A percentile compares a stretch with the other conserved stretches of the same genome.
Conservation (phyloP, 2,329 filamentous ascomycete species). For the Cercospora zeina region DNA sequence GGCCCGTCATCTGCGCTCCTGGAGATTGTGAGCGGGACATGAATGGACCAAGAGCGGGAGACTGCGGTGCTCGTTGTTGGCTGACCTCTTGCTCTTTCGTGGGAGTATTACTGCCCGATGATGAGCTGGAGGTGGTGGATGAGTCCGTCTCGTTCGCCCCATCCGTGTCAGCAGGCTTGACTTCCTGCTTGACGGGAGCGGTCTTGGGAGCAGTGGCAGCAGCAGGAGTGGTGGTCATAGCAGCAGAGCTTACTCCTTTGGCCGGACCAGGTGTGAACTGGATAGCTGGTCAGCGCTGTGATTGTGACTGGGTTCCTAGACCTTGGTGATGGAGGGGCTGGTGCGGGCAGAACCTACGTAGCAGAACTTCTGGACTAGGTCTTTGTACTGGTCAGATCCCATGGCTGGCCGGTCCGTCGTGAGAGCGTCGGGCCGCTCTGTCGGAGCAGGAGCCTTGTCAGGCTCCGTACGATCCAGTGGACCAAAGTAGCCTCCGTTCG, state of each 20-base stretch:
- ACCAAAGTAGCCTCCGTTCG: conserved; percentile 44
- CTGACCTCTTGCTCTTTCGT: conserved; percentile 35
- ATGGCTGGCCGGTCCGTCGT: conserved; percentile 67
- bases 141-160: conserved; percentile 23
- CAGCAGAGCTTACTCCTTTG: conserved; percentile 31
- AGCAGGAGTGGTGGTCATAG: background rate
- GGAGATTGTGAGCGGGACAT: conserved; percentile 40
- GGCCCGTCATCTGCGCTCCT: conserved; percentile 31
- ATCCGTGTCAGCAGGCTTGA: conserved; percentile 19
- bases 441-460: conserved; percentile 32
- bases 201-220: conserved; percentile 8
- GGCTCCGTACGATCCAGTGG: conserved; percentile 40
- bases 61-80: conserved; percentile 29
- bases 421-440: conserved; percentile 54
- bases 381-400: conserved; percentile 87
- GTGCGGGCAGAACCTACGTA: conserved; percentile 77
- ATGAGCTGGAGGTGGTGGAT: conserved; percentile 26
- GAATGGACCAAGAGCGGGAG: conserved; percentile 33
- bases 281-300: conserved; percentile 37
- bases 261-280: conserved; percentile 41
- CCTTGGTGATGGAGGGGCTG: conserved; percentile 37
- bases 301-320: conserved; percentile 27
- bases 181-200: conserved; percentile 10
- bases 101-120: conserved; percentile 33
- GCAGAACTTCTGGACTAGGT: conserved; percentile 98